Percentiles rank a stretch among this genome's conserved stretches.
Evolutionary conservation across 306 rosid genomes (phyloP).

Genomic region (Citrullus colocynthis): DNA sequence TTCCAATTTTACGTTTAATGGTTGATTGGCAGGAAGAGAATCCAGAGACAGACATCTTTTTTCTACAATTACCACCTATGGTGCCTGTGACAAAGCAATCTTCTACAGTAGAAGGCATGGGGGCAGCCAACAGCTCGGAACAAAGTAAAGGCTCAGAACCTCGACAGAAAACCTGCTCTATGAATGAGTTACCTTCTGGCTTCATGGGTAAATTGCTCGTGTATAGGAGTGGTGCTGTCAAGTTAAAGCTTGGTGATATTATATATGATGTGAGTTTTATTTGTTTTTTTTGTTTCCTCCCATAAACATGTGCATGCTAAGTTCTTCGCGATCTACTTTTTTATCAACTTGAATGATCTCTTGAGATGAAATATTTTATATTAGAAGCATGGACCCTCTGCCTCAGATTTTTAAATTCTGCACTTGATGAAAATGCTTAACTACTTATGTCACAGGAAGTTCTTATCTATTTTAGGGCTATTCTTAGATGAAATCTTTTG

Average conservation of each 20-base stretch:
- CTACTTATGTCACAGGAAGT: background rate
- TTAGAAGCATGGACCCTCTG: background rate
- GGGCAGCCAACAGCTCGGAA: slow-evolving; percentile 17
- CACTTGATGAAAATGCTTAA: background rate
- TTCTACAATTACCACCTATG: slow-evolving; percentile 45
- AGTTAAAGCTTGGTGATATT: slow-evolving; percentile 64
- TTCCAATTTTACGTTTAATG: slow-evolving; percentile 7
- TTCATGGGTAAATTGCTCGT: slow-evolving; percentile 76
- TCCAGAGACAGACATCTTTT: slow-evolving; percentile 40
- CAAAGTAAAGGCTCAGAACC: slow-evolving; percentile 10
- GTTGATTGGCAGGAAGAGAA: slow-evolving; percentile 57
- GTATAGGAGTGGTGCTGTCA: slow-evolving; percentile 66
- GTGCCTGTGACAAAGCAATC: slow-evolving; percentile 34
- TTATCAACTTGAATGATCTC: background rate
- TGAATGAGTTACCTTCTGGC: slow-evolving; percentile 52
- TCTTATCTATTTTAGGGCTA: background rate
- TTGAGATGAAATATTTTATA: background rate
- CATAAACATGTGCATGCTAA: background rate
- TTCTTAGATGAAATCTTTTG: background rate
- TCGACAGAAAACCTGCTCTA: slow-evolving; percentile 18
- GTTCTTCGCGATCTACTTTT: background rate
- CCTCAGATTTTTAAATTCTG: background rate
- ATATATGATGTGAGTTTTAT: slow-evolving; percentile 58
- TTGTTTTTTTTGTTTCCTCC: background rate
- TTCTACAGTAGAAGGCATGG: slow-evolving; percentile 11